Conservation (phyloP, 305 asterid genomes). For the Coffea humblotiana region DNA sequence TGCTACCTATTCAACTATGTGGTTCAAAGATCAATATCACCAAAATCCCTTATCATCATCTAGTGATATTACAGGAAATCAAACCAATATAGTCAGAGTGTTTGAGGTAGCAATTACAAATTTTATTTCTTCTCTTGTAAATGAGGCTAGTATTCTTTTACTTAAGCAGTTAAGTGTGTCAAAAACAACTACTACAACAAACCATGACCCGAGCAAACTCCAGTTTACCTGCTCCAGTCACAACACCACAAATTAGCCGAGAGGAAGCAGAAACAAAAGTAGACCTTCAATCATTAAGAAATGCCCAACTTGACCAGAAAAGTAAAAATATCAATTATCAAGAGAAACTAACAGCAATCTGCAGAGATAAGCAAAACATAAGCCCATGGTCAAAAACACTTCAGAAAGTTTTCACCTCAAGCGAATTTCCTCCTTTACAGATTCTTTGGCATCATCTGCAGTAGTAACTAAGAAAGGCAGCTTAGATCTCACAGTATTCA, state of each 20-base stretch:
- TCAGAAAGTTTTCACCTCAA: conserved; percentile 49
- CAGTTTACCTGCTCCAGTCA: neutral
- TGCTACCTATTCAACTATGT: neutral
- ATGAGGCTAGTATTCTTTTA: neutral
- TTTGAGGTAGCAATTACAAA: neutral
- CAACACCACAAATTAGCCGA: neutral
- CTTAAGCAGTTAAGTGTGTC: neutral
- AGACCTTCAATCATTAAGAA: neutral
- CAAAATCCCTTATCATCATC: neutral
- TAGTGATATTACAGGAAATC: neutral
- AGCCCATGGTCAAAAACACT: neutral
- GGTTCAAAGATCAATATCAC: neutral
- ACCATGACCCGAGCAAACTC: neutral
- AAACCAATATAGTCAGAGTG: neutral
- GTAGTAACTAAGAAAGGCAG: conserved; percentile 91
- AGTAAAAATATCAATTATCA: neutral
- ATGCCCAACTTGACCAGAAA: neutral
- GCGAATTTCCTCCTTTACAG: conserved; percentile 83
- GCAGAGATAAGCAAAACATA: neutral
- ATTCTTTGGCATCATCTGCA: conserved; percentile 78
- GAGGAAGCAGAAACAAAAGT: neutral
- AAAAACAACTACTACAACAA: conserved; percentile 2
- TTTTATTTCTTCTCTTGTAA: neutral
- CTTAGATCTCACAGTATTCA: conserved; percentile 78
- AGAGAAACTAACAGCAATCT: neutral